phyloP scores from a whole-genome alignment of 176 grass and related monocot species.

The Avena atlantica region DNA sequence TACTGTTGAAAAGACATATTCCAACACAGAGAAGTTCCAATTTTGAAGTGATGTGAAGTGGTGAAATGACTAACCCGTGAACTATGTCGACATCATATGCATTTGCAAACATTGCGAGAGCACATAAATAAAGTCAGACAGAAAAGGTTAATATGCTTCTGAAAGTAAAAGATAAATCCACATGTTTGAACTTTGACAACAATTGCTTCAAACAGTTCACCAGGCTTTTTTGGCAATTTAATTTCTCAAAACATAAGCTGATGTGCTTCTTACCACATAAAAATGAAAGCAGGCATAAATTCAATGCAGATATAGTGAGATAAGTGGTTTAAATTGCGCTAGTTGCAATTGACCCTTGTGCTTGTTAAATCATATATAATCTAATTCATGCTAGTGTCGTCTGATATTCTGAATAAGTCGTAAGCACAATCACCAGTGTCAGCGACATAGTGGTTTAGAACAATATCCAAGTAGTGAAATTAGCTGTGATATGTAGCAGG shows the following conservation, averaged over 20 bases:
- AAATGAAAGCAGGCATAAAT: neutral
- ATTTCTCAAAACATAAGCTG: neutral
- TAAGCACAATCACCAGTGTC: neutral
- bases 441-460: neutral
- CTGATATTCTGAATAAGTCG: neutral
- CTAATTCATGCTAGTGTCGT: neutral
- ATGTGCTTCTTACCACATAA: neutral
- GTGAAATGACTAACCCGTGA: neutral
- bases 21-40: neutral
- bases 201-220: constrained; percentile 2
- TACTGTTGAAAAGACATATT: constrained; percentile 40
- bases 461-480: neutral
- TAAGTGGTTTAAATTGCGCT: neutral
- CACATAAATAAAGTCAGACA: neutral
- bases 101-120: too few relatives aligned
- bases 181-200: neutral
- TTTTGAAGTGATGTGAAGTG: neutral
- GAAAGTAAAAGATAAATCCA: neutral
- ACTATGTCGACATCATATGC: too few relatives aligned
- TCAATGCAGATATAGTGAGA: neutral
- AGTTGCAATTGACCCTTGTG: neutral
- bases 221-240: neutral
- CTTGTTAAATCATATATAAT: constrained; percentile 16
- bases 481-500: too few relatives aligned
- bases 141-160: neutral